These are phyloP conservation scores for Schoenoplectus triqueter DNA, from an alignment of 202 grass and related monocot genomes.

Conservation along the genomic window DNA sequence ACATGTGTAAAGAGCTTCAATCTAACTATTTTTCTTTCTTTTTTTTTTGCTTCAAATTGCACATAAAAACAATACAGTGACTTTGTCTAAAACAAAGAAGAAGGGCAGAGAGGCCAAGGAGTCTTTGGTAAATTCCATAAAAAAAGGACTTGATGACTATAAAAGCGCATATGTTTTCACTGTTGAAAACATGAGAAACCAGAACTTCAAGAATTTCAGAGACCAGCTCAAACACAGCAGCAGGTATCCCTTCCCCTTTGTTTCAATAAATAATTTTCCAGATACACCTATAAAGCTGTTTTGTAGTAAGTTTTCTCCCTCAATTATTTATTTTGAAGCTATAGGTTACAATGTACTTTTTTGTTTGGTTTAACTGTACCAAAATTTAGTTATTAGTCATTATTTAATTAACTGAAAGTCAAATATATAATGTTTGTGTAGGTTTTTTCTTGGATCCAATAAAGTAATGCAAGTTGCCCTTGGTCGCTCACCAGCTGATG, in stretches of 20 bases:
- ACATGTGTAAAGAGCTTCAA: too few species aligned
- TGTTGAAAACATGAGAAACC: conserved; percentile 93
- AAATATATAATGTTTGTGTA: conserved; percentile 27
- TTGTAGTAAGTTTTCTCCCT: background rate
- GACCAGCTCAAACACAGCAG: conserved; percentile 73
- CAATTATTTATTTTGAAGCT: background rate
- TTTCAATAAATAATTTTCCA: background rate
- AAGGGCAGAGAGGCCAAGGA: conserved; percentile 80
- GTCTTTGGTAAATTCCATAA: conserved; percentile 65
- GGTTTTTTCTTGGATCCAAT: conserved; percentile 96
- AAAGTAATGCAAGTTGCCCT: conserved; percentile 96
- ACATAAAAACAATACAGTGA: conserved; percentile 48
- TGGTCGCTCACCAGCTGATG: conserved; percentile 75
- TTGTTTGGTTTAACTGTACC: background rate
- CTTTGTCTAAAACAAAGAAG: conserved; percentile 96
- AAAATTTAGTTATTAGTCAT: background rate
- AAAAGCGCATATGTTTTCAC: conserved; percentile 73
- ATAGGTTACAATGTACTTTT: background rate
- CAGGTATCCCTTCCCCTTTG: conserved; percentile 50
- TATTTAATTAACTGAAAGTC: conserved; percentile 8
- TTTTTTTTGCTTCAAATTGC: background rate
- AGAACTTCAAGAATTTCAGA: conserved; percentile 81
- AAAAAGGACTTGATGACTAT: conserved; percentile 55
- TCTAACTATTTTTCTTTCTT: background rate
- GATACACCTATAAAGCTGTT: background rate